Conservation (phyloP, 768 basidiomycete species). For the Exsudoporus frostii region DNA sequence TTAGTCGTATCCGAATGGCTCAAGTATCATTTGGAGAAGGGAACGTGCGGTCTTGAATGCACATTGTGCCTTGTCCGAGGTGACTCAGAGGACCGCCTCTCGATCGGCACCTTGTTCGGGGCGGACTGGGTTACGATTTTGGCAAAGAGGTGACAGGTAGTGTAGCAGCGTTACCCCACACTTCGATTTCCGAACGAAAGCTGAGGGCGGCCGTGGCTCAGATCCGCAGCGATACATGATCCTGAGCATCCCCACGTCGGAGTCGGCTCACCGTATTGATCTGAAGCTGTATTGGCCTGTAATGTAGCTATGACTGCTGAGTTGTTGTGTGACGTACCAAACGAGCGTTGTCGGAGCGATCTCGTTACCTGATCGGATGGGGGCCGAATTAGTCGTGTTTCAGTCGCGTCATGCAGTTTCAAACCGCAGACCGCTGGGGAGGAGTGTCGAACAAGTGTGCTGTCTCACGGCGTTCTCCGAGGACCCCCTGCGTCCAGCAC, state of each 20-base stretch:
- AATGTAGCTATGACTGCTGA: neutral
- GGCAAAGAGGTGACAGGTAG: conserved; percentile 1
- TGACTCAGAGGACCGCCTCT: neutral
- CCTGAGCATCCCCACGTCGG: conserved; percentile 13
- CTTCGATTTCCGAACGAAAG: conserved; percentile 6
- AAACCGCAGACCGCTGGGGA: too few species aligned
- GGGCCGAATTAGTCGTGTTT: neutral
- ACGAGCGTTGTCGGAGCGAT: neutral
- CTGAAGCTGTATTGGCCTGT: neutral
- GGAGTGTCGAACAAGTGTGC: too few species aligned
- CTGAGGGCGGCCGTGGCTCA: conserved; percentile 19
- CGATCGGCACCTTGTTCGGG: conserved; percentile 3
- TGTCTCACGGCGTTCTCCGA: conserved; percentile 11
- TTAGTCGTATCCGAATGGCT: conserved; percentile 61
- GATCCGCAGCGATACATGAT: conserved; percentile 11
- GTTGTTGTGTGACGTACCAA: neutral
- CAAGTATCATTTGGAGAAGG: conserved; percentile 66
- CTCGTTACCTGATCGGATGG: neutral
- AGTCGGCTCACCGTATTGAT: conserved; percentile 4
- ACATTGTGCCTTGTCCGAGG: neutral
- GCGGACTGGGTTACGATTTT: neutral
- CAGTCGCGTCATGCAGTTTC: conserved; percentile 4
- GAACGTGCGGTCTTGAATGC: conserved; percentile 51
- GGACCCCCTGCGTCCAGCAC: too few species aligned
- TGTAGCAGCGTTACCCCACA: conserved; percentile 17